Percentiles rank a stretch among this genome's conserved stretches.
Evolutionary conservation across 768 basidiomycete species (phyloP).

Genomic region (Boletus huronensis): DNA sequence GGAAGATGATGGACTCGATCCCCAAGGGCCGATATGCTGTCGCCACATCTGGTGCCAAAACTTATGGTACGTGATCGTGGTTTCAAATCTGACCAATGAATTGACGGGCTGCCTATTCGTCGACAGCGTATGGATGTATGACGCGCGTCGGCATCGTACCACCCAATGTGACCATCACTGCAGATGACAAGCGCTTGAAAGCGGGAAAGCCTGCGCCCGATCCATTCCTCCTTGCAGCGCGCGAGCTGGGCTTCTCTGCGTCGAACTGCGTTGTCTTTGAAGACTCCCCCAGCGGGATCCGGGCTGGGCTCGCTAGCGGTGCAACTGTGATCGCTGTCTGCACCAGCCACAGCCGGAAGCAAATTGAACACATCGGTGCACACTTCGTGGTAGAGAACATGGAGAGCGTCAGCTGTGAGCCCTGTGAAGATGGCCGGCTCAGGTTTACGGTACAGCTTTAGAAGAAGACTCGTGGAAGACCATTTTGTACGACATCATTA

Average conservation of each 20-base stretch:
- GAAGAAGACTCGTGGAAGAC: not conserved
- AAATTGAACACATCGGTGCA: constrained; percentile 54
- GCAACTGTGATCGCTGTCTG: constrained; percentile 71
- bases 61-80: constrained; percentile 47
- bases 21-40: constrained; percentile 67
- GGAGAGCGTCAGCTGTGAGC: constrained; percentile 44
- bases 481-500: not conserved
- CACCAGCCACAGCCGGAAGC: constrained; percentile 60
- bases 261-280: constrained; percentile 74
- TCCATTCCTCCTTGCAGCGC: constrained; percentile 60
- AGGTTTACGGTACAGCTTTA: constrained; percentile 40
- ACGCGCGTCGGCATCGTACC: constrained; percentile 65
- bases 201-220: constrained; percentile 62
- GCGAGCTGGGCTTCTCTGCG: constrained; percentile 53
- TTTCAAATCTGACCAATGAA: not conserved
- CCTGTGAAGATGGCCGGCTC: constrained; percentile 39
- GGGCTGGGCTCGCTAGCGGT: constrained; percentile 68
- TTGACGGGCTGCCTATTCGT: not conserved
- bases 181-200: constrained; percentile 70
- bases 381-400: constrained; percentile 55
- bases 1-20: constrained; percentile 59
- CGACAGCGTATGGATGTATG: constrained; percentile 61
- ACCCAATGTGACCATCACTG: constrained; percentile 68
- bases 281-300: constrained; percentile 66
- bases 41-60: constrained; percentile 71